Conservation (phyloP, 345 rosid species). For the Laguncularia racemosa region DNA sequence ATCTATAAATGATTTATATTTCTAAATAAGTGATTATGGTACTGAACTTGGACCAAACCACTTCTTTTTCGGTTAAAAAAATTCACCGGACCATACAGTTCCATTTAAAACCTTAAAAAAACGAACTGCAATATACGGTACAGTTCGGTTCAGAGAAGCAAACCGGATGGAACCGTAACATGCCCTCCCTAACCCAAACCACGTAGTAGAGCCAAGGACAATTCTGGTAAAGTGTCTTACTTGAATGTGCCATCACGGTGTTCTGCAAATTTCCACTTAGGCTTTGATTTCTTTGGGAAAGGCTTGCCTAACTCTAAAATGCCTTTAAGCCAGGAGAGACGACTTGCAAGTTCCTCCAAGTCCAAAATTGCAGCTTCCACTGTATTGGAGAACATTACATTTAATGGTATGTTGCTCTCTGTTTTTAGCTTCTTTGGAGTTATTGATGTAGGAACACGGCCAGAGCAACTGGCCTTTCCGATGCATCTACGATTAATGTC, state of each 20-base stretch:
- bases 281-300: slow-evolving; percentile 9
- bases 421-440: slow-evolving; percentile 19
- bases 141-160: too few relatives aligned
- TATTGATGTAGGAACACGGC: slow-evolving; percentile 20
- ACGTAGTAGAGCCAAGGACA: too few relatives aligned
- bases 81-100: too few relatives aligned
- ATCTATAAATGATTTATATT: too few relatives aligned
- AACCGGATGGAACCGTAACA: too few relatives aligned
- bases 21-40: too few relatives aligned
- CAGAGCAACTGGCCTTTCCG: slow-evolving; percentile 18
- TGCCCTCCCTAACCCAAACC: too few relatives aligned
- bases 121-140: too few relatives aligned
- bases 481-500: slow-evolving; percentile 1
- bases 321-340: slow-evolving; percentile 43
- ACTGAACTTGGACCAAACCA: too few relatives aligned
- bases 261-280: slow-evolving; percentile 43
- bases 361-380: slow-evolving; percentile 52
- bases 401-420: slow-evolving; percentile 16
- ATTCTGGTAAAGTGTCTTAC: too few relatives aligned
- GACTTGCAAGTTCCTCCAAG: slow-evolving; percentile 51
- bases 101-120: too few relatives aligned
- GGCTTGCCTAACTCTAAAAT: slow-evolving; percentile 24
- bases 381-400: slow-evolving; percentile 33
- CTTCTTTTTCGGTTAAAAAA: too few relatives aligned
- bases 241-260: slow-evolving; percentile 6